phyloP scores from a whole-genome alignment of 176 grass and related monocot genomes.

The Hordeum vulgare region DNA sequence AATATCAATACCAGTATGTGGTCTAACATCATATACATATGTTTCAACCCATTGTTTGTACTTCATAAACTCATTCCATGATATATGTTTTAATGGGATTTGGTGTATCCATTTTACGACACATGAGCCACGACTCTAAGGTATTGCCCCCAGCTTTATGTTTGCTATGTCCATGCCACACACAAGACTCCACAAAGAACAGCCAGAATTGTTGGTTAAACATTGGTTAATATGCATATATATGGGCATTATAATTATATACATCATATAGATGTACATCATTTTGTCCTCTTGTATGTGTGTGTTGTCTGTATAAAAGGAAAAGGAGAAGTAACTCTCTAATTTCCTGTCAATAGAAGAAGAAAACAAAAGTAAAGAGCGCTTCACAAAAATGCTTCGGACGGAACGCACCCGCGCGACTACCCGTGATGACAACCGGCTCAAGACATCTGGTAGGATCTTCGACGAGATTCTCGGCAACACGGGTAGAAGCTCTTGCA shows the following conservation, averaged over 20 bases:
- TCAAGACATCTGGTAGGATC: slow-evolving; percentile 75
- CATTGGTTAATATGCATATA: slow-evolving; percentile 21
- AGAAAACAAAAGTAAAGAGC: not conserved
- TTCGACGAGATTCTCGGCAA: slow-evolving; percentile 83
- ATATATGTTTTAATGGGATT: no score
- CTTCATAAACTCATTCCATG: no score
- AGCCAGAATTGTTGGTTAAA: slow-evolving; percentile 5
- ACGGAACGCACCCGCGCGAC: slow-evolving; percentile 83
- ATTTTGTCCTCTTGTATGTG: not conserved
- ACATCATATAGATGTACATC: slow-evolving; percentile 32
- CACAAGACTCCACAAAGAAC: not conserved
- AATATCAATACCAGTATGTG: no score
- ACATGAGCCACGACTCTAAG: not conserved
- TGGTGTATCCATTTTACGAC: no score
- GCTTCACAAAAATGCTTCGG: slow-evolving; percentile 70
- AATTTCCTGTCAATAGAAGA: slow-evolving; percentile 13
- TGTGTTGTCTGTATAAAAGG: not conserved
- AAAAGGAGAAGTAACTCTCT: slow-evolving; percentile 4
- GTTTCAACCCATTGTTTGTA: no score
- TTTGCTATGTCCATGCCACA: not conserved
- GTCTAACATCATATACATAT: no score
- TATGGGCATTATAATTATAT: slow-evolving; percentile 12
- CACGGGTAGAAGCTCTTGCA: slow-evolving; percentile 84
- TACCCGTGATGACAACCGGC: slow-evolving; percentile 67
- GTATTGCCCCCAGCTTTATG: not conserved